Base-by-base conservation (phyloP, 164 flowering plant genomes). In the Umbellularia californica region DNA sequence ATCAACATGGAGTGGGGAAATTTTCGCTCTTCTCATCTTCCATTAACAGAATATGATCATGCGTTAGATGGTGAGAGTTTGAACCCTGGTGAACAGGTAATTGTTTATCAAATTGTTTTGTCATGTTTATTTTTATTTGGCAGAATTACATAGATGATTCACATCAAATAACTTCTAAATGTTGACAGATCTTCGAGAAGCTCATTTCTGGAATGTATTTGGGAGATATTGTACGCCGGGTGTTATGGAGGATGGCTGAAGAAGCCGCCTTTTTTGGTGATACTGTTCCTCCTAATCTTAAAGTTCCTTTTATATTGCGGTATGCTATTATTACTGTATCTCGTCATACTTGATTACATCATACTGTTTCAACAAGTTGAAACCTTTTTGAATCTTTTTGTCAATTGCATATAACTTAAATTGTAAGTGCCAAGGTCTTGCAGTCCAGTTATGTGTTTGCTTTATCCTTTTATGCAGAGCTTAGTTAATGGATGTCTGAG, bases 1-100 rank as follows among this genome's bases (percentile, higher is more conserved):
- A 93, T 95, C 78, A 95, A 95, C 78, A 95, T 90, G 95, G 99
- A 95, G 79, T 95, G 99, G 99, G 99, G 98, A 73, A 95, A 90
- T 82, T 93, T 95, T 83, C 81, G 89, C 50, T 92, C 97, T 23
- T 90, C 97, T 20, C 93, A 93, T 78, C 90, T 95, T 81, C 98
- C 99, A 19, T 62, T 90, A 25, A 92, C 99, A 65, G 97, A 92
- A 72, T 93, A 86, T 84, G 99, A 95, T 80, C 83, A 81, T 10
- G 86, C 85, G 41, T 70, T 95, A 71, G 99, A 93, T 90, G 78
- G 51, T 77, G 98, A 93, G 70, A 90, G 95, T 83, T 79, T 92
- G 66, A 93, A 95, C 75, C 92, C 94, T 65, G 96, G 96, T 5
- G 98, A 95, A 74, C 95, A 95, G 94, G 99, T 92, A 62, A 25